Percentiles rank a stretch among this genome's conserved stretches.
Conservation (phyloP, 495 filamentous ascomycete species). For the Podospora anserina region DNA sequence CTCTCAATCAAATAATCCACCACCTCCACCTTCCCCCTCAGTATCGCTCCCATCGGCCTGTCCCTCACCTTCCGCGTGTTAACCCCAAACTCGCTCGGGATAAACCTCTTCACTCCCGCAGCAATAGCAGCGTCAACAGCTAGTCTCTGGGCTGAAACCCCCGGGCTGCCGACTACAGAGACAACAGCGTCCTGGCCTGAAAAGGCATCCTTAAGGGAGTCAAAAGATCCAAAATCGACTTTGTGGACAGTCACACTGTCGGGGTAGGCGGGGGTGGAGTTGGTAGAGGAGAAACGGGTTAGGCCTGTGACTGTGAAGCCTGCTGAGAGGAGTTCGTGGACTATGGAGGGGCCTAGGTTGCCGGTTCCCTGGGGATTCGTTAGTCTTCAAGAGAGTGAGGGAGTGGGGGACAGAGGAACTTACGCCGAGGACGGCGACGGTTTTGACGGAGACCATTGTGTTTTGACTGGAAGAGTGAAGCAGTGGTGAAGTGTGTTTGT, state of each 20-base stretch:
- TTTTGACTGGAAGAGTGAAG: constrained; percentile 18
- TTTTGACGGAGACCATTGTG: constrained; percentile 49
- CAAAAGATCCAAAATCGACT: constrained; percentile 56
- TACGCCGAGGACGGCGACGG: constrained; percentile 52
- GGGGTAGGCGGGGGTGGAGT: constrained; percentile 32
- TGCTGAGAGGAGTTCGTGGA: constrained; percentile 52
- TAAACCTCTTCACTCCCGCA: constrained; percentile 58
- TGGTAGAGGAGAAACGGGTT: constrained; percentile 45
- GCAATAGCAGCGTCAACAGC: constrained; percentile 60
- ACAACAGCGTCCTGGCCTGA: constrained; percentile 57
- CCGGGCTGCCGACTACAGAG: constrained; percentile 42
- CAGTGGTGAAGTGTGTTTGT: not conserved
- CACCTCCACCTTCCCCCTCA: constrained; percentile 47
- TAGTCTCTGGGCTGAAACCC: constrained; percentile 39
- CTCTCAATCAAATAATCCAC: constrained; percentile 50
- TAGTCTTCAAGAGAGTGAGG: not conserved
- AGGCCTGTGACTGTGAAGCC: constrained; percentile 60
- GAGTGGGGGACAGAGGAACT: constrained; percentile 16
- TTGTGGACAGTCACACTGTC: constrained; percentile 37
- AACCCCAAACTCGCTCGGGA: constrained; percentile 63
- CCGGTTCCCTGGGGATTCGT: constrained; percentile 49
- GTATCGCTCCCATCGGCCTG: constrained; percentile 41
- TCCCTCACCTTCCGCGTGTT: constrained; percentile 40
- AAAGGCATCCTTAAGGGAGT: constrained; percentile 50
- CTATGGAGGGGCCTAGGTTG: constrained; percentile 55